phyloP scores from a whole-genome alignment of 2,329 filamentous ascomycete species.

The Coleophoma crateriformis region DNA sequence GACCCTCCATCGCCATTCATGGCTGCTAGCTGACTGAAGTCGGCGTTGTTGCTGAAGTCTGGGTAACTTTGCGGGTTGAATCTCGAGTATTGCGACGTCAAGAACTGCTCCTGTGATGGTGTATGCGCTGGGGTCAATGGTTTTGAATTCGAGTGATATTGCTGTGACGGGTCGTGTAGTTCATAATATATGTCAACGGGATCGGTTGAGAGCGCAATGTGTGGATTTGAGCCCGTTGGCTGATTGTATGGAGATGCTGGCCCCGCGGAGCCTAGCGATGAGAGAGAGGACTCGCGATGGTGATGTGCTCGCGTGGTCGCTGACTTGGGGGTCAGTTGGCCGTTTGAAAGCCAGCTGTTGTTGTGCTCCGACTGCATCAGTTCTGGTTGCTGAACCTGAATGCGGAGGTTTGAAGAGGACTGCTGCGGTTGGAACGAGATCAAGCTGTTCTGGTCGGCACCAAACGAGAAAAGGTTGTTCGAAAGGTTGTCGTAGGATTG shows the following conservation, averaged over 20 bases:
- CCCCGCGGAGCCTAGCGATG: conserved; percentile 54
- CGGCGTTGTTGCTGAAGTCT: conserved; percentile 28
- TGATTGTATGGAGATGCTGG: conserved; percentile 51
- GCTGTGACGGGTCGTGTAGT: conserved; percentile 23
- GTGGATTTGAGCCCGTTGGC: conserved; percentile 49
- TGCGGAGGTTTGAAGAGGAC: conserved; percentile 8
- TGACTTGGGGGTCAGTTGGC: conserved; percentile 26
- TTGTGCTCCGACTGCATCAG: conserved; percentile 24
- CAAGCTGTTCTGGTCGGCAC: conserved; percentile 13
- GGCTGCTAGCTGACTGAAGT: conserved; percentile 7
- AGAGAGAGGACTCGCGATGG: conserved; percentile 56
- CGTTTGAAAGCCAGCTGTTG: conserved; percentile 23
- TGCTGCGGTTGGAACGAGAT: conserved; percentile 15
- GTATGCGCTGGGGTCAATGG: conserved; percentile 27
- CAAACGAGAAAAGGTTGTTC: conserved; percentile 14
- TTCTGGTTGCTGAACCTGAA: conserved; percentile 2
- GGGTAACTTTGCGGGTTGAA: conserved; percentile 32
- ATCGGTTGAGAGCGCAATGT: conserved; percentile 33
- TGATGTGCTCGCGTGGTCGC: conserved; percentile 30
- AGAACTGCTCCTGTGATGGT: conserved; percentile 23
- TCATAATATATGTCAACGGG: conserved; percentile 37
- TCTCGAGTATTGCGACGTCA: conserved; percentile 30
- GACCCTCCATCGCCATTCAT: conserved; percentile 20
- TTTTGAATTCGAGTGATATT: conserved; percentile 22
- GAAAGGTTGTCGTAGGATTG: neutral